Evolutionary conservation across 371 early-diverging fungal species (phyloP).

Genomic region (Rhizopus microsporus): DNA sequence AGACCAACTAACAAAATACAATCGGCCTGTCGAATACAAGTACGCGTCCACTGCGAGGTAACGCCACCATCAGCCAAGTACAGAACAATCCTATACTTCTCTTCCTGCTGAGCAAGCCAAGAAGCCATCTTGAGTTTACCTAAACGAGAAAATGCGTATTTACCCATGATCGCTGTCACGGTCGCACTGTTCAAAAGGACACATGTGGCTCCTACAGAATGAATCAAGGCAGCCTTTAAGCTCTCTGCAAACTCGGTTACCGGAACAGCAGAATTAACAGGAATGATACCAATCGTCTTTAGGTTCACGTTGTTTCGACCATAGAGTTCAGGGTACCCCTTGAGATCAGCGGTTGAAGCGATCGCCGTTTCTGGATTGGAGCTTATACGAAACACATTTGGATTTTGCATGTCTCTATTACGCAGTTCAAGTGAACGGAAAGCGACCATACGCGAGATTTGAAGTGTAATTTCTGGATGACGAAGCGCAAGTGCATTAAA

Average conservation of each 20-base stretch:
- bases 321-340: slow-evolving; percentile 44
- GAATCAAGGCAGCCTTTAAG: slow-evolving; percentile 72
- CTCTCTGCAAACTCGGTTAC: slow-evolving; percentile 85
- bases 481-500: slow-evolving; percentile 88
- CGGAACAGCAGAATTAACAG: slow-evolving; percentile 83
- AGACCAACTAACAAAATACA: slow-evolving; percentile 91
- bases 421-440: slow-evolving; percentile 63
- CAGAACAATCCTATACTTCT: slow-evolving; percentile 80
- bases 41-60: slow-evolving; percentile 92
- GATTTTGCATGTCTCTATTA: slow-evolving; percentile 17
- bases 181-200: slow-evolving; percentile 79
- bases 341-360: slow-evolving; percentile 11
- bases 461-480: slow-evolving; percentile 91
- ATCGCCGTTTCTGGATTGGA: slow-evolving; percentile 9
- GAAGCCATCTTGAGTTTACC: slow-evolving; percentile 88
- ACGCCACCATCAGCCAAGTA: slow-evolving; percentile 94
- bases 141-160: slow-evolving; percentile 87
- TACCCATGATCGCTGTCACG: slow-evolving; percentile 82
- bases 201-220: slow-evolving; percentile 73
- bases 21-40: slow-evolving; percentile 96
- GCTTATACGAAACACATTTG: slow-evolving; percentile 16
- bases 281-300: slow-evolving; percentile 91
- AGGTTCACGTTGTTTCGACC: slow-evolving; percentile 88
- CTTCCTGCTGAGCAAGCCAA: slow-evolving; percentile 96
- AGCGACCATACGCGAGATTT: slow-evolving; percentile 91